These are phyloP conservation scores for Cutaneotrichosporon cyanovorans DNA, from an alignment of 1,284 basidiomycete species.

Conservation along the genomic window DNA sequence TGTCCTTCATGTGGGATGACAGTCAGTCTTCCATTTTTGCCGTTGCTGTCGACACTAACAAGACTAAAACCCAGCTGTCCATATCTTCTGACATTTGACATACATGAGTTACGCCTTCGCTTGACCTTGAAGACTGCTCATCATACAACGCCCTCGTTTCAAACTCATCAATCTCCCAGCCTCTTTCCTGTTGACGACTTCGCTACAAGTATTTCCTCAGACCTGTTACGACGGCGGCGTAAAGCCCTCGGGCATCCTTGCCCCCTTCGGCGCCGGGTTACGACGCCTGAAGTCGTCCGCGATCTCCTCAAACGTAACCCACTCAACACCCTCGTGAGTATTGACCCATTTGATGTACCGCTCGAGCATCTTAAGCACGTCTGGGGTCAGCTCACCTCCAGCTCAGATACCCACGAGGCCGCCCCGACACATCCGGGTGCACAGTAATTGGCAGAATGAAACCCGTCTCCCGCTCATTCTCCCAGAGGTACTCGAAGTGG, in stretches of 20 bases:
- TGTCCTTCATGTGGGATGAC: too few relatives aligned
- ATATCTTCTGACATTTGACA: too few relatives aligned
- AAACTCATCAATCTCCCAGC: too few relatives aligned
- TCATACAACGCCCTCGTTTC: too few relatives aligned
- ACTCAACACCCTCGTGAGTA: slow-evolving; percentile 61
- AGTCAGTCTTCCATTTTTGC: too few relatives aligned
- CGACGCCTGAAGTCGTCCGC: slow-evolving; percentile 29
- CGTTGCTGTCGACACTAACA: too few relatives aligned
- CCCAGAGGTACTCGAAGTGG: slow-evolving; percentile 61
- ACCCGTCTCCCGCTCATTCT: slow-evolving; percentile 21
- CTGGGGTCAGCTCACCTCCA: slow-evolving; percentile 12
- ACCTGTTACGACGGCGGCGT: slow-evolving; percentile 1
- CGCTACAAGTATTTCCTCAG: too few relatives aligned
- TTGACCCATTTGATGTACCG: slow-evolving; percentile 72
- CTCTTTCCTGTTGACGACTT: too few relatives aligned
- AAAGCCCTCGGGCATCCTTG: slow-evolving; percentile 26
- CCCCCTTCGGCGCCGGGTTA: slow-evolving; percentile 23
- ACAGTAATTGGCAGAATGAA: slow-evolving; percentile 52
- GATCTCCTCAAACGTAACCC: slow-evolving; percentile 56
- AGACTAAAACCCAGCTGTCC: too few relatives aligned
- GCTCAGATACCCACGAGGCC: slow-evolving; percentile 28
- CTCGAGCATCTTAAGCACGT: slow-evolving; percentile 70
- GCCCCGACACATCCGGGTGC: slow-evolving; percentile 54
- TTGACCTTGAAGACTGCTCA: too few relatives aligned
- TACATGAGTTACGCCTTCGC: too few relatives aligned